Base-by-base conservation (phyloP, 768 basidiomycete genomes). In the Boletus vinaceobasis region DNA sequence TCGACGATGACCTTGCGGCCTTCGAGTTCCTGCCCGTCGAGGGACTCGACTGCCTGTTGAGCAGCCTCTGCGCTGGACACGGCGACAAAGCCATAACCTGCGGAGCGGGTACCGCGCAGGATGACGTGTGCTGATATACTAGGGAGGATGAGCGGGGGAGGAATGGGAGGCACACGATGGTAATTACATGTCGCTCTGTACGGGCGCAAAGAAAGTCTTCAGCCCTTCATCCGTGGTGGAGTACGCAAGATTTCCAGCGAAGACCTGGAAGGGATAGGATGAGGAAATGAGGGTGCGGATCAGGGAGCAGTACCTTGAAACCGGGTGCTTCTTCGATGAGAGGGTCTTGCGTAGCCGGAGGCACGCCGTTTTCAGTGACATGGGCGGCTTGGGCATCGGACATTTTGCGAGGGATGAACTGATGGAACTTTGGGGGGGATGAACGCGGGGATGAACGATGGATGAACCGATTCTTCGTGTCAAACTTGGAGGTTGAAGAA, bases 221-320 rank as follows among this genome's bases (percentile, higher is more conserved):
- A 96, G 87, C 85, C 90, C 90, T 76, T 92, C 88, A 81, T 93
- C 90, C 80, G 88, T 91, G 64, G 90, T 93, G 70, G 85, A 79
- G 76, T 94, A 96, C 79, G 91, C 85, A 80, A 96, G 92, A 78
- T 96, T 96, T 66, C 93, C 93, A 70, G 87, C 90, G 74, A 95
- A 95, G 79, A 93, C 90, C 92, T 94, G 64, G 21, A 46, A 47
- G 48, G 17, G 29, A 36, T 19, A 31, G 42, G 53, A 56, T 48
- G 43, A 58, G 56, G 59, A 47, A 56, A 45, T 11, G 64, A 14
- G 53, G 29, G 37, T 54, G 54, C 56, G 50, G 55, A 70, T 67
- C 61, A 46, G 40, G 33, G 37, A 27, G 39, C 26, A 43, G 57
- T 65, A 89, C 90, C 83, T 92, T 93, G 86, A 85, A 87, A 72